Percentiles rank a stretch among this genome's conserved stretches.
Evolutionary conservation across 2,329 filamentous ascomycete species (phyloP).

Genomic region (Cercospora sesami): DNA sequence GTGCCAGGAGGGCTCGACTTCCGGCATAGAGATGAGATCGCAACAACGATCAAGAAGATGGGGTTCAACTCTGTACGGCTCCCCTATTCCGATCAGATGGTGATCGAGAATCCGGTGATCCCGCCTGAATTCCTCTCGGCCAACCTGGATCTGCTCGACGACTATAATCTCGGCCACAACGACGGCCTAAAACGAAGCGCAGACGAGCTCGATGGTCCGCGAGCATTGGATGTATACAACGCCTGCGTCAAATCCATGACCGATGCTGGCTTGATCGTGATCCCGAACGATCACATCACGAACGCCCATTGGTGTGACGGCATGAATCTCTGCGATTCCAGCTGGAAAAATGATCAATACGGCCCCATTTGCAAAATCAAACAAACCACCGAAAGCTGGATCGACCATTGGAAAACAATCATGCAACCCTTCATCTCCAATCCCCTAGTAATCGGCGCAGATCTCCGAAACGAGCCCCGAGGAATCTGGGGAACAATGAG

Average conservation of each 20-base stretch:
- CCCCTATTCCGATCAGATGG: constrained; percentile 69
- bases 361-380: constrained; percentile 60
- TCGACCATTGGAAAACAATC: constrained; percentile 64
- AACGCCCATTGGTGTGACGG: constrained; percentile 69
- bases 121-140: constrained; percentile 54
- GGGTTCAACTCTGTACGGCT: constrained; percentile 71
- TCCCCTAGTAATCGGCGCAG: constrained; percentile 63
- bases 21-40: constrained; percentile 62
- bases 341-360: constrained; percentile 66
- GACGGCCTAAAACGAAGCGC: constrained; percentile 15
- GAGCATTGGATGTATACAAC: constrained; percentile 62
- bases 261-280: constrained; percentile 62
- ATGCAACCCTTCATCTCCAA: constrained; percentile 62
- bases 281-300: constrained; percentile 71
- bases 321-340: constrained; percentile 65
- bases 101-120: constrained; percentile 60
- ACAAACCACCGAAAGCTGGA: constrained; percentile 66
- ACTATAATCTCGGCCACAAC: constrained; percentile 21
- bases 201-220: constrained; percentile 41
- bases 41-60: constrained; percentile 58
- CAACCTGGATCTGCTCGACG: constrained; percentile 58
- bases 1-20: constrained; percentile 65
- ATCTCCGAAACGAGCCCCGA: constrained; percentile 68
- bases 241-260: constrained; percentile 61
- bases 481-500: constrained; percentile 69